Evolutionary conservation across 768 basidiomycete genomes (phyloP), one percentile per base, ranked within the genome.

Genomic region (Boletus rubroflammeus): DNA sequence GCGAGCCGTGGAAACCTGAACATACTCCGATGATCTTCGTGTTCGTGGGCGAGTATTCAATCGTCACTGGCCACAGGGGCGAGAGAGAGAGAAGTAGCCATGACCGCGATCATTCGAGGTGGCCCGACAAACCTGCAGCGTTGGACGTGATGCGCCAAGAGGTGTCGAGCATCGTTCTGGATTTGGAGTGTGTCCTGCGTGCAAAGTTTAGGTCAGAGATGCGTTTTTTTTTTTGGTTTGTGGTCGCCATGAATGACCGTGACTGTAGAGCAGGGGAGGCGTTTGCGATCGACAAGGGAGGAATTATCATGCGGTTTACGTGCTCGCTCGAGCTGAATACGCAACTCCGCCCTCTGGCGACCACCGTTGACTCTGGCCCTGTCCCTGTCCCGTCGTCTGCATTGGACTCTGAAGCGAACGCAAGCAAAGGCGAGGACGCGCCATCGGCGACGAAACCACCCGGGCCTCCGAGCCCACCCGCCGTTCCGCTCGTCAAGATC

Each of bases 401-500:
- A 26, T 3, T 32, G 5, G 34, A 31, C 19, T 7, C 19, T 21
- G n/a, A 29, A 25, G 26, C 32, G 5, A 44, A 35, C 34, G 25
- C 31, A 6, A 19, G 17, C 43, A 23, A 19, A 5, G 35, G 19
- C 6, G 42, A 25, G 40, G 46, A 40, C 9, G 5, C 15, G 6
- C 8, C n/a, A 1, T 5, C 6, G 21, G 3, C 2, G 17, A 2
- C 13, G 23, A 31, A 15, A 25, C 25, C 31, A 15, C 11, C n/a
- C n/a, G n/a, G n/a, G n/a, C n/a, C 34, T 13, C 39, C 34, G 8
- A 45, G 32, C 25, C 21, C 40, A 9, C 25, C 55, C 0, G n/a
- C 49, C 13, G 54, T 65, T 8, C 66, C 66, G 29, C 51, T 70
- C 36, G 50, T 55, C 50, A 77, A 78, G 62, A 61, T 58, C 31